Evolutionary conservation across 73 alveolate species (phyloP).

Genomic region (Blepharisma stoltei): DNA sequence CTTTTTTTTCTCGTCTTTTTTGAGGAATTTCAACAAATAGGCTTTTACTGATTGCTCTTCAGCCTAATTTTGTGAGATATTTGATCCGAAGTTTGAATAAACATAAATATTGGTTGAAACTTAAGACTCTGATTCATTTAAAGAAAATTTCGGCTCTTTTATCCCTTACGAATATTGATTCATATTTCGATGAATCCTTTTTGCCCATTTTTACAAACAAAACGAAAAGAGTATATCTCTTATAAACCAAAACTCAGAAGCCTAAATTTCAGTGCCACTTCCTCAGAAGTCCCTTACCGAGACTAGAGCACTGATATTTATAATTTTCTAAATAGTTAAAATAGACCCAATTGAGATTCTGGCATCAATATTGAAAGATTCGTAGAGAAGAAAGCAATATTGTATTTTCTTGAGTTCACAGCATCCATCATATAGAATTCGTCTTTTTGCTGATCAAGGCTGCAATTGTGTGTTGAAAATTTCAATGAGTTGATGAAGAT

Average conservation of each 20-base stretch:
- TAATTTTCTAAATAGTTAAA: slow-evolving; percentile 20
- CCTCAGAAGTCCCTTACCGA: slow-evolving; percentile 40
- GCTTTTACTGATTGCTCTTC: too few species aligned
- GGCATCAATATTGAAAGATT: slow-evolving; percentile 38
- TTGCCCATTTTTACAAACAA: slow-evolving; percentile 44
- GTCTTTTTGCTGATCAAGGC: slow-evolving; percentile 42
- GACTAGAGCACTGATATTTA: background rate
- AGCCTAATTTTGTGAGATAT: too few species aligned
- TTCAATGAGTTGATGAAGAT: slow-evolving; percentile 32
- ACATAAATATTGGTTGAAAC: too few species aligned
- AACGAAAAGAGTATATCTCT: slow-evolving; percentile 53
- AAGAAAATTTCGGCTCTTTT: too few species aligned
- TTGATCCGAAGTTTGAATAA: too few species aligned
- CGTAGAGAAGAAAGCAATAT: slow-evolving; percentile 22
- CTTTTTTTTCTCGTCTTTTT: too few species aligned
- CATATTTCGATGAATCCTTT: slow-evolving; percentile 47
- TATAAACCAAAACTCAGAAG: slow-evolving; percentile 43
- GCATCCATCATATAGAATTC: background rate
- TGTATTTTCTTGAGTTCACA: slow-evolving; percentile 22
- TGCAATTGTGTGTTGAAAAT: slow-evolving; percentile 34
- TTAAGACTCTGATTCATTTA: too few species aligned
- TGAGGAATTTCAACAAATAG: too few species aligned
- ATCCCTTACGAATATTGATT: too few species aligned
- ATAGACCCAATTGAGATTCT: slow-evolving; percentile 36
- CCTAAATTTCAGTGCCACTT: slow-evolving; percentile 47